Conservation (phyloP, 148 eudicot species). For the Mesembryanthemum crystallinum region DNA sequence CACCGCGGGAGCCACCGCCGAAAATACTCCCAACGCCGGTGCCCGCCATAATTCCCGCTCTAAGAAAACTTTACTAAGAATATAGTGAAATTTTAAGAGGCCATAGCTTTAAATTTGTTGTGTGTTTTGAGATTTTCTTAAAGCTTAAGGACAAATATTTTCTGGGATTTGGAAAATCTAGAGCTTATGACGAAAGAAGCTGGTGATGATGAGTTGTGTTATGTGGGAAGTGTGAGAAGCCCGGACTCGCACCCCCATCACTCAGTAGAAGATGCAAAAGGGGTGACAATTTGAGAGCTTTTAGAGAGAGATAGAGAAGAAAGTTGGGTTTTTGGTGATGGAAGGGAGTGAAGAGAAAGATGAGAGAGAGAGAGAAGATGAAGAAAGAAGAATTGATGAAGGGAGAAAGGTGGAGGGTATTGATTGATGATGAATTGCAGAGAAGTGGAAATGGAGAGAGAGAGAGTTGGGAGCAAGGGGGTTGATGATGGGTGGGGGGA, state of each 20-base stretch:
- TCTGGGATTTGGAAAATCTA: neutral
- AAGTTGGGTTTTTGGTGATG: neutral
- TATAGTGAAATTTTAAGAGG: constrained; percentile 13
- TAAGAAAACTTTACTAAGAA: neutral
- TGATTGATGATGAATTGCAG: constrained; percentile 6
- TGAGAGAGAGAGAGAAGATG: neutral
- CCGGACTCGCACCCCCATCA: constrained; percentile 59
- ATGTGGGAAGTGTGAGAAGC: constrained; percentile 83
- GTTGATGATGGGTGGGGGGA: neutral
- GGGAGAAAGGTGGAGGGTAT: neutral
- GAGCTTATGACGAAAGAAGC: constrained; percentile 83
- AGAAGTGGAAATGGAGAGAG: neutral
- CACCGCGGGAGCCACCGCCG: constrained; percentile 28
- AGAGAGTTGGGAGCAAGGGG: neutral
- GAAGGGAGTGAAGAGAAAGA: neutral
- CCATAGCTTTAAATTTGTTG: constrained; percentile 16
- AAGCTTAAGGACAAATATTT: neutral
- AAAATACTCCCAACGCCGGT: constrained; percentile 29
- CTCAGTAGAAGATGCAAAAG: constrained; percentile 8
- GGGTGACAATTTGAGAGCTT: neutral
- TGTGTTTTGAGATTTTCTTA: too few relatives aligned
- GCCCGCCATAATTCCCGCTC: constrained; percentile 39
- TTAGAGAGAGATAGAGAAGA: constrained; percentile 6
- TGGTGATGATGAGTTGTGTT: constrained; percentile 81
- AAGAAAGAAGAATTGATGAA: neutral